phyloP scores from a whole-genome alignment of 257 asterid genomes.

The Fraxinus anomala region DNA sequence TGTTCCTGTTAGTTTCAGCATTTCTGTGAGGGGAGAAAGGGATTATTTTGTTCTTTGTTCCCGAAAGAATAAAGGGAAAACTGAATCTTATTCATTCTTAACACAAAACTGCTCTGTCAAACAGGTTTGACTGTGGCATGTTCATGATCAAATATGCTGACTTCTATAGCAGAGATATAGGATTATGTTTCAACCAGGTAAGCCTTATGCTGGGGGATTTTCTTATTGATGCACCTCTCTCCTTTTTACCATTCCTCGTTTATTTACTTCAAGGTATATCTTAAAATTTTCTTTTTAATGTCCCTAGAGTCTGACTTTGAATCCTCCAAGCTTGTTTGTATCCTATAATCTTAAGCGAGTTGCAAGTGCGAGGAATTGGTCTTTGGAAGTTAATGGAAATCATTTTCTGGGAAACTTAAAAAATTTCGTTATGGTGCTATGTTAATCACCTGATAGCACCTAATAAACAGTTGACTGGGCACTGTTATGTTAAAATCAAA shows the following conservation, averaged over 20 bases:
- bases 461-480: background rate
- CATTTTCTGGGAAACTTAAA: background rate
- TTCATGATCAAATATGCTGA: slow-evolving; percentile 94
- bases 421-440: background rate
- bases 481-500: background rate
- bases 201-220: slow-evolving; percentile 13
- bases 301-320: background rate
- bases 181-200: slow-evolving; percentile 84
- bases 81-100: background rate
- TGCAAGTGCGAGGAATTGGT: background rate
- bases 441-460: background rate
- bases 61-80: slow-evolving; percentile 18
- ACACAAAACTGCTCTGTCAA: slow-evolving; percentile 22
- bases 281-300: background rate
- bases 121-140: slow-evolving; percentile 91
- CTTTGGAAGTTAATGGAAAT: background rate
- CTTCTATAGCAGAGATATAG: slow-evolving; percentile 81
- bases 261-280: background rate
- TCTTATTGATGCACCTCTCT: background rate
- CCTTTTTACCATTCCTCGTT: background rate
- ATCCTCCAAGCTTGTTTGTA: background rate
- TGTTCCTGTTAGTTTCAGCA: background rate
- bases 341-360: too few species aligned
- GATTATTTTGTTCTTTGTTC: background rate
- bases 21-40: background rate